Conservation (phyloP, 331 rosid genomes). For the Pyrus hybrid region DNA sequence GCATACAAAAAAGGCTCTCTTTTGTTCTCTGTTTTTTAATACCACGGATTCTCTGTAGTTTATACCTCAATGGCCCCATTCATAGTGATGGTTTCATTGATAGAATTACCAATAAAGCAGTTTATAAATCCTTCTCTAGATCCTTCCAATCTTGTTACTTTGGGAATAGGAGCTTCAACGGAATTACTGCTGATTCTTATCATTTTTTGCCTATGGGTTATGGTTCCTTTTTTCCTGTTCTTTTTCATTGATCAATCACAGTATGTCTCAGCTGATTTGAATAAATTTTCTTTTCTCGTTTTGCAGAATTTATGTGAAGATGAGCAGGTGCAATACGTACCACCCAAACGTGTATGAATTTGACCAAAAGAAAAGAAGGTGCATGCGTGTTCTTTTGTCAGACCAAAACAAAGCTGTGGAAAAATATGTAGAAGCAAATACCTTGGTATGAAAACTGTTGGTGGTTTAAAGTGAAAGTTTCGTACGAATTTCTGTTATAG, state of each 20-base stretch:
- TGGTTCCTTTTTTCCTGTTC: neutral
- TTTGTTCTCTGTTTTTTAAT: too few species aligned
- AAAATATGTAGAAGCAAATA: neutral
- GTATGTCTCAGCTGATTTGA: neutral
- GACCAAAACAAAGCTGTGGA: neutral
- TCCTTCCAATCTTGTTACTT: neutral
- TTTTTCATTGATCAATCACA: neutral
- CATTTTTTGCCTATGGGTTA: neutral
- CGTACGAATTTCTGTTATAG: neutral
- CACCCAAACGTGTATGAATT: conserved; percentile 62
- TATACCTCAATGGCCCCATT: neutral
- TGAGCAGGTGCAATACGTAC: conserved; percentile 62
- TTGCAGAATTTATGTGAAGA: conserved; percentile 69
- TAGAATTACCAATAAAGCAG: neutral
- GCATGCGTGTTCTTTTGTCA: neutral
- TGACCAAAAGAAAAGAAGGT: too few species aligned
- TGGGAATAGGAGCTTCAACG: neutral
- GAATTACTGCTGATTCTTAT: neutral
- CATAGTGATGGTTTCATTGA: neutral
- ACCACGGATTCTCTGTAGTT: neutral
- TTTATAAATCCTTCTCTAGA: neutral
- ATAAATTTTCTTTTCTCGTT: neutral
- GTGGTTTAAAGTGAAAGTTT: neutral
- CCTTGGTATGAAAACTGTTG: neutral
- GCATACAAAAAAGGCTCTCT: neutral